These are phyloP conservation scores for Tylopilus vinaceipallidus DNA, from an alignment of 768 basidiomycete genomes.

Conservation along the genomic window DNA sequence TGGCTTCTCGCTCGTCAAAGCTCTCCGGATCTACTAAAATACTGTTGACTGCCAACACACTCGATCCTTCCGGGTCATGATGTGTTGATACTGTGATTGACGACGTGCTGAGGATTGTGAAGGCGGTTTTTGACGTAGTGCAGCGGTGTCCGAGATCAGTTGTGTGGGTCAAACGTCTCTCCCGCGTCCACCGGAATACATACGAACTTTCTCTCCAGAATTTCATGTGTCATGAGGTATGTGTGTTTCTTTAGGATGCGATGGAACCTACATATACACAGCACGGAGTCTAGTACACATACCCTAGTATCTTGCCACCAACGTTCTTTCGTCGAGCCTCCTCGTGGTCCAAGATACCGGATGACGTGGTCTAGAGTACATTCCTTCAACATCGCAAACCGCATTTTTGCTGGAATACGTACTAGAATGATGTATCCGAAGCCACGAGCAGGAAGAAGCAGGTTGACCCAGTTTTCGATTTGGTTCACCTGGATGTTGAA, in stretches of 20 bases:
- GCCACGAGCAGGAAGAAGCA: constrained; percentile 91
- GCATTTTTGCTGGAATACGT: constrained; percentile 31
- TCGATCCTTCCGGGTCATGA: too few relatives aligned
- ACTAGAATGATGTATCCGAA: constrained; percentile 97
- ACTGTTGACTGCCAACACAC: too few relatives aligned
- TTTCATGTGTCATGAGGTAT: background rate
- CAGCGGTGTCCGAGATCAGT: too few relatives aligned
- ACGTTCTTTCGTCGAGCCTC: constrained; percentile 98
- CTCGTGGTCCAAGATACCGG: constrained; percentile 98
- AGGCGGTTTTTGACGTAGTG: too few relatives aligned
- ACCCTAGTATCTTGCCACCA: constrained; percentile 92
- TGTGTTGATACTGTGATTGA: too few relatives aligned
- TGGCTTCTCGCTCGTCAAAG: too few relatives aligned
- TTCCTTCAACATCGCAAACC: background rate
- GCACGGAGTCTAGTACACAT: constrained; percentile 67
- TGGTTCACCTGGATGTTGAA: constrained; percentile 94
- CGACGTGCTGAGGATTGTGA: too few relatives aligned
- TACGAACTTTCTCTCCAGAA: background rate
- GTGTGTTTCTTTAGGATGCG: constrained; percentile 14
- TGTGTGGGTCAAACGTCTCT: too few relatives aligned
- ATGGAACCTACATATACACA: constrained; percentile 24
- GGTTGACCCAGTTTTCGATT: constrained; percentile 96
- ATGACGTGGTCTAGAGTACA: constrained; percentile 78
- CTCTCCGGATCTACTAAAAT: too few relatives aligned
- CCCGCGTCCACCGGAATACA: too few relatives aligned